phyloP scores from a whole-genome alignment of 305 asterid species.

The Stenogyne calaminthoides region DNA sequence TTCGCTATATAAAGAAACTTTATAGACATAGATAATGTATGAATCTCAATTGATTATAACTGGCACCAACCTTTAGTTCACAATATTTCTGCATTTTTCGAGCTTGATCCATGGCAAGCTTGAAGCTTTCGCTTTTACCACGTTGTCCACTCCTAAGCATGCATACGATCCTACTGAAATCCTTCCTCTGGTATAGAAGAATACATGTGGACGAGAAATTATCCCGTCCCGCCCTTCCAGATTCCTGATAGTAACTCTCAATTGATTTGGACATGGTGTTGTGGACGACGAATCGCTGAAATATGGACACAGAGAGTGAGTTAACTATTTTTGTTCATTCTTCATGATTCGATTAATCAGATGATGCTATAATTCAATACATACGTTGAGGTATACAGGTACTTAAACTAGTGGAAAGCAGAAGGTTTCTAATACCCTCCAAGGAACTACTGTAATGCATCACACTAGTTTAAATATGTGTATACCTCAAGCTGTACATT shows the following conservation, averaged over 20 bases:
- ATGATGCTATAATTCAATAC: slow-evolving; percentile 19
- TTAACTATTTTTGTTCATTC: background rate
- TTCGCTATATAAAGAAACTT: background rate
- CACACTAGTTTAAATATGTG: no score
- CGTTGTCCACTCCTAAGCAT: slow-evolving; percentile 86
- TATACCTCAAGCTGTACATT: no score
- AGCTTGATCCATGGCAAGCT: slow-evolving; percentile 87
- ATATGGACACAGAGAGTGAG: slow-evolving; percentile 20
- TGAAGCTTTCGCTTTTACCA: slow-evolving; percentile 67
- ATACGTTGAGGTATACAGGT: background rate
- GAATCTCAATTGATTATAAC: slow-evolving; percentile 11
- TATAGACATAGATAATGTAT: background rate
- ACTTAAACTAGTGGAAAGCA: slow-evolving; percentile 1
- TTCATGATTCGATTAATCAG: slow-evolving; percentile 7
- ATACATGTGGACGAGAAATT: slow-evolving; percentile 67
- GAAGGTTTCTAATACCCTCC: slow-evolving; percentile 3
- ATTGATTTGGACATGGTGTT: slow-evolving; percentile 92
- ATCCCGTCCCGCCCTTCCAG: slow-evolving; percentile 98
- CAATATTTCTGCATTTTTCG: slow-evolving; percentile 87
- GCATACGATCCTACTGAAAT: slow-evolving; percentile 90
- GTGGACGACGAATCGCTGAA: slow-evolving; percentile 93
- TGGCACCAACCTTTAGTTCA: slow-evolving; percentile 90
- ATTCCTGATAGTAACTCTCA: slow-evolving; percentile 98
- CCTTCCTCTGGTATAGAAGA: slow-evolving; percentile 84
- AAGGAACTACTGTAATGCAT: no score